Evolutionary conservation across 2,329 filamentous ascomycete genomes (phyloP).

Genomic region (Hysterium pulicare): DNA sequence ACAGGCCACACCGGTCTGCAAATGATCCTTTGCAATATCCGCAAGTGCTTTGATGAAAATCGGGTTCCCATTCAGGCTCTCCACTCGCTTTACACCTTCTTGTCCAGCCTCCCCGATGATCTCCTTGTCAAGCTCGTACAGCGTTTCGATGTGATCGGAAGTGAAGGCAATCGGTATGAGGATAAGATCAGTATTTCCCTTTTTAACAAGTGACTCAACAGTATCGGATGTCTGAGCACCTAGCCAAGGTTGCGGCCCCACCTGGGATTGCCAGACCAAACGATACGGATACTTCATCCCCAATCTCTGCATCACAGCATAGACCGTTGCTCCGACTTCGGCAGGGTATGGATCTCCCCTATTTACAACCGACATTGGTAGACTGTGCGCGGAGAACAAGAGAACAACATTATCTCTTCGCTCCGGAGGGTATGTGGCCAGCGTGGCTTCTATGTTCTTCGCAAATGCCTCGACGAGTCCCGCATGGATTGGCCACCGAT

Average conservation of each 20-base stretch:
- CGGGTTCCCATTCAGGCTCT: constrained; percentile 86
- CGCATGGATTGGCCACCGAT: constrained; percentile 90
- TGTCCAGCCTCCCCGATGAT: constrained; percentile 78
- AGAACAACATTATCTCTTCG: constrained; percentile 76
- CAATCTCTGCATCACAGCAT: constrained; percentile 92
- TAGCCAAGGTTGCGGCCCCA: constrained; percentile 91
- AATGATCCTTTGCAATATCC: constrained; percentile 77
- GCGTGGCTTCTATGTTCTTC: constrained; percentile 81
- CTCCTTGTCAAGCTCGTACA: constrained; percentile 91
- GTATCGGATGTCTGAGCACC: constrained; percentile 89
- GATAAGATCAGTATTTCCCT: constrained; percentile 86
- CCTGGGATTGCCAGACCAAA: constrained; percentile 96
- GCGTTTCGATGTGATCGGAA: constrained; percentile 96
- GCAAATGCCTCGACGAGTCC: constrained; percentile 91
- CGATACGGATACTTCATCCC: constrained; percentile 88
- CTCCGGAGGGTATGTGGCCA: constrained; percentile 80
- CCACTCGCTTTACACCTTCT: constrained; percentile 71
- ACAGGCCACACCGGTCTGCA: constrained; percentile 67
- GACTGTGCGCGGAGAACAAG: constrained; percentile 89
- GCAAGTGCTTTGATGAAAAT: constrained; percentile 89
- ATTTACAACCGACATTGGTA: constrained; percentile 97
- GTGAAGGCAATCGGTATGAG: constrained; percentile 96
- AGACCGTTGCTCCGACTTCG: constrained; percentile 92
- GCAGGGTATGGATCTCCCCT: constrained; percentile 93
- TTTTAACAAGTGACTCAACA: constrained; percentile 82